A percentile compares a stretch with the other conserved stretches of the same genome.
Evolutionary conservation across 331 rosid species (phyloP).

Genomic region (Malus hybrid): DNA sequence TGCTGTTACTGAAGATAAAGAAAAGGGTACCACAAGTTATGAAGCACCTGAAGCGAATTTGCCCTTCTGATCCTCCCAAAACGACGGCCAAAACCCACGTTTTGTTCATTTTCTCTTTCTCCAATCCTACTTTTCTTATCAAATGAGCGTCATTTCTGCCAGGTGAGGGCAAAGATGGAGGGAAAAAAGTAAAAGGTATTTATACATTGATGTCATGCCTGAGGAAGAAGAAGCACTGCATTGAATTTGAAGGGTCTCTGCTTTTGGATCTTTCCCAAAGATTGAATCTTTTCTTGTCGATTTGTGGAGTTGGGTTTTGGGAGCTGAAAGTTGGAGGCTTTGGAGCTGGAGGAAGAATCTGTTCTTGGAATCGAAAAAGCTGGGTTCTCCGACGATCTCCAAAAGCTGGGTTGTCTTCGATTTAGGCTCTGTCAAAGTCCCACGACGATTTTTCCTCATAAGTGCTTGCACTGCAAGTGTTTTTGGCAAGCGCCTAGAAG

Average conservation of each 20-base stretch:
- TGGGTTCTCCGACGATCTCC: conserved; percentile 17
- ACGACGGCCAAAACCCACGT: conserved; percentile 2
- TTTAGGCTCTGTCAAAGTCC: conserved; percentile 19
- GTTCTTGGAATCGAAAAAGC: too few relatives aligned
- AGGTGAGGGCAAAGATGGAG: neutral
- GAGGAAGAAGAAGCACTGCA: neutral
- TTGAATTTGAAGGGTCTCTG: too few relatives aligned
- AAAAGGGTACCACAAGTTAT: conserved; percentile 29
- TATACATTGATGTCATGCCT: conserved; percentile 28
- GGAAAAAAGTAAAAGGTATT: neutral
- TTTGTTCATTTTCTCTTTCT: conserved; percentile 1
- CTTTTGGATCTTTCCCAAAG: neutral
- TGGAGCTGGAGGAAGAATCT: too few relatives aligned
- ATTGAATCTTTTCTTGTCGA: conserved; percentile 8
- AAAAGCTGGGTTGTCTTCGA: conserved; percentile 22
- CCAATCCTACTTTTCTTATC: neutral
- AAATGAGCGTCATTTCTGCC: neutral
- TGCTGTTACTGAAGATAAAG: conserved; percentile 66
- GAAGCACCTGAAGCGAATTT: conserved; percentile 10
- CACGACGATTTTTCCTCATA: conserved; percentile 22
- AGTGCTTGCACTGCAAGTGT: conserved; percentile 12
- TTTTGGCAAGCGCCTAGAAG: conserved; percentile 19
- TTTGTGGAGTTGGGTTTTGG: neutral
- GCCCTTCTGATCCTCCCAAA: neutral
- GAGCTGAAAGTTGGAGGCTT: too few relatives aligned